Base-by-base conservation (phyloP, 495 filamentous ascomycete species). In the Corynascus novoguineensis region DNA sequence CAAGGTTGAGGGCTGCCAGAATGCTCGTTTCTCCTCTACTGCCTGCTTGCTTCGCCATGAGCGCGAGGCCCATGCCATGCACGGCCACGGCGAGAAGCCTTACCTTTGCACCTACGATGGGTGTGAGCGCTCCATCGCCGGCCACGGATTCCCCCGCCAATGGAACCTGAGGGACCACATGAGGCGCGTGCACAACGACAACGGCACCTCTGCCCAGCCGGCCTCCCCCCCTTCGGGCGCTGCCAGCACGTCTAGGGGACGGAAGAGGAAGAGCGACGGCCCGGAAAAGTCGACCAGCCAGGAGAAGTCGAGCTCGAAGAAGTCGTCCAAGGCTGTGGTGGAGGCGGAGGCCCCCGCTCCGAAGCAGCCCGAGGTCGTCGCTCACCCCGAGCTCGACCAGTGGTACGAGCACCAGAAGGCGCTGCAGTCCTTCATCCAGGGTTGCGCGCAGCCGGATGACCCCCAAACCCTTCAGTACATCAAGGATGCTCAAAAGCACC, bases 141-240 rank as follows among this genome's bases (percentile, higher is more conserved):
- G 88, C 64, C 85, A 91, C 71, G 91, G 91, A 64, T 97, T 97
- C 65, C 91, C 90, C 32, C 83, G 91, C 67, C 83, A 90, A 62
- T 97, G 90, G 88, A 97, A 97, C 72, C 79, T 95, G 31, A 82
- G 84, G 71, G 91, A 97, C 78, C 91, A 97, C 76, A 95, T 95
- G 89, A 86, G 86, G 68, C 83, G 91, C 58, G 89, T 95, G 15
- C 91, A 97, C 74, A 87, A 92, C 72, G 89, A 90, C 73, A 82
- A 73, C 55, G 75, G 75, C 32, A 66, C 69, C 56, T 59, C 69
- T 9, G 65, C 66, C 42, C 67, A 66, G 57, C 56, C 69, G 8
- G 64, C 72, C 37, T 68, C 72, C n/a, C 71, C 74, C 28, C 63
- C 70, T 25, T 59, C 62, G 21, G 64, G 71, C 15, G 66, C 60